Evolutionary conservation across 179 eudicot genomes (phyloP), one percentile per base, ranked within the genome.

Genomic region (Silene coronaria): DNA sequence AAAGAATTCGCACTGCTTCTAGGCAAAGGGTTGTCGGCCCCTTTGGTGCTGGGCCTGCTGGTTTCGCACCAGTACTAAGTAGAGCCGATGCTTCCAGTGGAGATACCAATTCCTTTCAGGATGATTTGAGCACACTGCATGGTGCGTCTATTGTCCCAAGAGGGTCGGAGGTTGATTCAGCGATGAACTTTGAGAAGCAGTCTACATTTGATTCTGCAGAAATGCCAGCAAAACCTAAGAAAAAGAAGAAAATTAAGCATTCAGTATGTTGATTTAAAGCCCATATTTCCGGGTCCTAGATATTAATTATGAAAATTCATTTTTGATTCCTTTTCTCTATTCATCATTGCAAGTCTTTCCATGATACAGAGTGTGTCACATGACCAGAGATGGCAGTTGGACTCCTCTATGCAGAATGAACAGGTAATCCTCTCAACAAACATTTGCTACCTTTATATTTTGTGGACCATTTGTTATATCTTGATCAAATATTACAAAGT

Each of bases 61-160:
- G 89, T 66, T 71, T 74, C 72, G 14, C 84, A 73, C 92, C 87
- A 59, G 83, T 80, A 51, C 86, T 91, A 30, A 86, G 80, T 77
- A 89, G 86, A 83, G 77, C 88, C 62, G 97, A 89, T 79, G 91
- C 89, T 81, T 93, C 96, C 23, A 96, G 98, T 83, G 97, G 94
- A 66, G 99, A 96, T 86, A 96, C 93, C 24, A 87, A 85, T 83
- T 93, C 99, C 53, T 93, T 86, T 80, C 98, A 91, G 84, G 99
- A 90, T 84, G 99, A 93, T 69, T 96, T 85, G 75, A 88, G 88
- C 82, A 82, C 89, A 77, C 66, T 86, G 8, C 89, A 81, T 80
- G 97, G 89, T 71, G 97, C 89, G 69, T 86, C 83, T 30, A 72
- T 72, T 76, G 28, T 86, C 67, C 90, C 84, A 51, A 84, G 90